Evolutionary conservation across 306 rosid genomes (phyloP).

Genomic region (Quercus parvula): DNA sequence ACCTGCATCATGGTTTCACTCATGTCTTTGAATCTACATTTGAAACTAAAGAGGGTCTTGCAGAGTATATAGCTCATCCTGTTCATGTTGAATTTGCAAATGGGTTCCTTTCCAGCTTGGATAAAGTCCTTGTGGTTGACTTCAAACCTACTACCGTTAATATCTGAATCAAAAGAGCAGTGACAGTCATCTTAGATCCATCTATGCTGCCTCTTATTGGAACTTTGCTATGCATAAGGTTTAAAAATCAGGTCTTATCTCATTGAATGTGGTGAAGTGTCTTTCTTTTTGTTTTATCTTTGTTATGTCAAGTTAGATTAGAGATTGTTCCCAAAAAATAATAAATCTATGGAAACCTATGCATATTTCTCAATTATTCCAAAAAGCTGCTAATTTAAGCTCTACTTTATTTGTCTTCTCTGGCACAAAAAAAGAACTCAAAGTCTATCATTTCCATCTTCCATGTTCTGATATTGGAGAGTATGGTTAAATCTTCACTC

Average conservation of each 20-base stretch:
- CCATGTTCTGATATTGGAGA: too few relatives aligned
- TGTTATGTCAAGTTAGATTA: background rate
- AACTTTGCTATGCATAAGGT: background rate
- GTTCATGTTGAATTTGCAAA: constrained; percentile 68
- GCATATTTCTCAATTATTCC: too few relatives aligned
- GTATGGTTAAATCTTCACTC: too few relatives aligned
- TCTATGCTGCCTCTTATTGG: background rate
- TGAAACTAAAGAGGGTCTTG: constrained; percentile 68
- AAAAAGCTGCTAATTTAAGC: too few relatives aligned
- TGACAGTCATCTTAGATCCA: background rate
- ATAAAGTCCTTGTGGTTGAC: constrained; percentile 59
- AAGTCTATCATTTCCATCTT: too few relatives aligned
- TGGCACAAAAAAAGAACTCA: too few relatives aligned
- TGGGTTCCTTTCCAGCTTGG: constrained; percentile 43
- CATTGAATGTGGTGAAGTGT: background rate
- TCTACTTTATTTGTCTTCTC: too few relatives aligned
- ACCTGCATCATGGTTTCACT: constrained; percentile 81
- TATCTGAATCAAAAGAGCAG: constrained; percentile 13
- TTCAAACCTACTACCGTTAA: constrained; percentile 56
- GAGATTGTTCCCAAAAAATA: too few relatives aligned
- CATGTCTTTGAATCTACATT: constrained; percentile 85
- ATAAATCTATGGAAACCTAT: too few relatives aligned
- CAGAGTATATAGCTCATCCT: constrained; percentile 75
- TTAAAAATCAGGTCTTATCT: background rate
- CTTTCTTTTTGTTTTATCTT: background rate